Conservation (phyloP, 1,284 basidiomycete genomes). For the Meripilus lineatus region DNA sequence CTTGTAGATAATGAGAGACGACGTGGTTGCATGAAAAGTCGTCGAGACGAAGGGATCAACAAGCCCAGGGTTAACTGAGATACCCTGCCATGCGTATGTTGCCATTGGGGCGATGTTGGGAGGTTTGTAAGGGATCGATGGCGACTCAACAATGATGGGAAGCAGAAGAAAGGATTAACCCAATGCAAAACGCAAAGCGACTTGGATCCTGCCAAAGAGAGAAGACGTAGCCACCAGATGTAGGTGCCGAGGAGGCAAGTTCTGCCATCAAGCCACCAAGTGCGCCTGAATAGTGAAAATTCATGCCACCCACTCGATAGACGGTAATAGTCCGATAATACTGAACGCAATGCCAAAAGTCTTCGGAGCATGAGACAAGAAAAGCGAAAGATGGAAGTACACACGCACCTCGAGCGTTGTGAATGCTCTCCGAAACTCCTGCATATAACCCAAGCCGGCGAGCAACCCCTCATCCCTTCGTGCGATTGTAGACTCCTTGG, state of each 20-base stretch:
- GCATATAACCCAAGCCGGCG: conserved; percentile 58
- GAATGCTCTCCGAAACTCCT: conserved; percentile 68
- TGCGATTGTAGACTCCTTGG: too few relatives aligned
- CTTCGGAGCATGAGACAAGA: conserved; percentile 19
- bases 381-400: neutral
- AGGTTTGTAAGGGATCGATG: neutral
- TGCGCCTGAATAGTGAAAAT: conserved; percentile 14
- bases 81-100: too few relatives aligned
- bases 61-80: too few relatives aligned
- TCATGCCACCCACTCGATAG: conserved; percentile 26
- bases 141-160: neutral
- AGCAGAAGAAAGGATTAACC: conserved; percentile 2
- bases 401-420: conserved; percentile 50
- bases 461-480: conserved; percentile 34
- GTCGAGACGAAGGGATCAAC: conserved; percentile 28
- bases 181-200: neutral
- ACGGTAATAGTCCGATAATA: conserved; percentile 51
- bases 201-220: neutral
- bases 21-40: conserved; percentile 24
- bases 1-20: conserved; percentile 22
- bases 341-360: conserved; percentile 63
- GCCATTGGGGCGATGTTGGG: too few relatives aligned
- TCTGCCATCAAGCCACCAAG: conserved; percentile 69
- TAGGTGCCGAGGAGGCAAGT: conserved; percentile 67
- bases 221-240: conserved; percentile 51